A percentile compares a stretch with the other conserved stretches of the same genome.
phyloP scores from a whole-genome alignment of 306 rosid species.

The Corylus avellana region DNA sequence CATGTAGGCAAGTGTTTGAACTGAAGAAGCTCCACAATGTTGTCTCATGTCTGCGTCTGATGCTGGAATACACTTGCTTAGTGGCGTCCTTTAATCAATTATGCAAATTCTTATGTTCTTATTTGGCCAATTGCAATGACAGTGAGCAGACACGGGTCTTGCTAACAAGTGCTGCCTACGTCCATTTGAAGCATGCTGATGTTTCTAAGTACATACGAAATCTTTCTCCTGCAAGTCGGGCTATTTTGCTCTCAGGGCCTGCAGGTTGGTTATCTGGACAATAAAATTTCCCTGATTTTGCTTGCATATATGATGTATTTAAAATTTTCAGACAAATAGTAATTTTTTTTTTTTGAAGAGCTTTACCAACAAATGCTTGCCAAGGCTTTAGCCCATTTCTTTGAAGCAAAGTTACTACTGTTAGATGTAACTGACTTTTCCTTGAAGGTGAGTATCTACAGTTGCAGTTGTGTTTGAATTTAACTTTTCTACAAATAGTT shows the following conservation, averaged over 20 bases:
- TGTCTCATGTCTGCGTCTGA: no score
- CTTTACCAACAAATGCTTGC: constrained; percentile 96
- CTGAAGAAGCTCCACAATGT: background rate
- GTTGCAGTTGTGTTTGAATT: constrained; percentile 2
- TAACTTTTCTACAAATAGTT: background rate
- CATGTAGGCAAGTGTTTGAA: background rate
- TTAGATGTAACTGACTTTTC: constrained; percentile 86
- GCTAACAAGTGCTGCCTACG: constrained; percentile 95
- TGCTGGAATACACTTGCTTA: background rate
- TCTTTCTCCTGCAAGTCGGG: constrained; percentile 93
- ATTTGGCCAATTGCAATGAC: constrained; percentile 9
- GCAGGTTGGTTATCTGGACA: constrained; percentile 53
- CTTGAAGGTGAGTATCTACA: constrained; percentile 52
- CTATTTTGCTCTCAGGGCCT: constrained; percentile 93
- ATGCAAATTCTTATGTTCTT: background rate
- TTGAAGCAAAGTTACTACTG: constrained; percentile 87
- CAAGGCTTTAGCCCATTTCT: constrained; percentile 95
- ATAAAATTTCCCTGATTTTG: background rate
- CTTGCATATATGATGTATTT: background rate
- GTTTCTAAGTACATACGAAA: constrained; percentile 83
- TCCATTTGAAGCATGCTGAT: constrained; percentile 85
- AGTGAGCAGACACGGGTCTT: constrained; percentile 88
- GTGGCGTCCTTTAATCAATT: background rate
- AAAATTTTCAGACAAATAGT: background rate
- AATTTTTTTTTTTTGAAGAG: constrained; percentile 45